These are phyloP conservation scores for Rhypophila decipiens DNA, from an alignment of 495 filamentous ascomycete genomes.

Conservation along the genomic window DNA sequence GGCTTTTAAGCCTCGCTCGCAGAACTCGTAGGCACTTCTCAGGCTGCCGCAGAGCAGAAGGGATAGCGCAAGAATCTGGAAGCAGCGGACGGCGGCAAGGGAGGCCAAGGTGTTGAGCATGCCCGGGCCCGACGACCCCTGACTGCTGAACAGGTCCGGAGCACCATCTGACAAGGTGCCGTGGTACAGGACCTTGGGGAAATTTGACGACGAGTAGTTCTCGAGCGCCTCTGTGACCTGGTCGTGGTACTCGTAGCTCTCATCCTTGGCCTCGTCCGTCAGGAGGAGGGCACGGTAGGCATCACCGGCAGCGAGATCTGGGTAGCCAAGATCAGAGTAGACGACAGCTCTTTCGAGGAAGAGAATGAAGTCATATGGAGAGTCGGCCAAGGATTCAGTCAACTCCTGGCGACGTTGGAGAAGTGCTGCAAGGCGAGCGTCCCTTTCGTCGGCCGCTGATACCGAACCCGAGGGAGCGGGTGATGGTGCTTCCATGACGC, in stretches of 20 bases:
- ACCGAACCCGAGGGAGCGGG: constrained; percentile 3
- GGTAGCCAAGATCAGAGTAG: constrained; percentile 72
- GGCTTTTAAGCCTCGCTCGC: constrained; percentile 41
- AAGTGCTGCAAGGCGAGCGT: constrained; percentile 30
- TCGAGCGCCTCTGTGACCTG: constrained; percentile 39
- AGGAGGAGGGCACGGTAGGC: constrained; percentile 84
- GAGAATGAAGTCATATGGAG: constrained; percentile 72
- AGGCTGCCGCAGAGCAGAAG: constrained; percentile 64
- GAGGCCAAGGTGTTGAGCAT: constrained; percentile 29
- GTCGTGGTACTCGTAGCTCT: constrained; percentile 60
- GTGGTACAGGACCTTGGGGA: constrained; percentile 33
- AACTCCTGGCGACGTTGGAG: constrained; percentile 39
- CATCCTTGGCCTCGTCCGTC: constrained; percentile 70
- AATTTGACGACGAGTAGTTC: constrained; percentile 19
- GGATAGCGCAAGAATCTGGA: constrained; percentile 51
- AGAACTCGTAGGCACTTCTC: constrained; percentile 63
- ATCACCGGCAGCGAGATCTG: constrained; percentile 84
- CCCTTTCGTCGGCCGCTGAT: constrained; percentile 22
- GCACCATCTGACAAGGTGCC: constrained; percentile 28
- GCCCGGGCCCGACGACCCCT: constrained; percentile 18
- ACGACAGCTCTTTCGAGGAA: constrained; percentile 67
- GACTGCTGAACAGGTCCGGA: constrained; percentile 31
- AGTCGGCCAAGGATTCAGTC: constrained; percentile 40
- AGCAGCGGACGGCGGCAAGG: constrained; percentile 44
- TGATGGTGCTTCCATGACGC: constrained; percentile 33